Evolutionary conservation across 768 basidiomycete genomes (phyloP).

Genomic region (Kwoniella sp.): DNA sequence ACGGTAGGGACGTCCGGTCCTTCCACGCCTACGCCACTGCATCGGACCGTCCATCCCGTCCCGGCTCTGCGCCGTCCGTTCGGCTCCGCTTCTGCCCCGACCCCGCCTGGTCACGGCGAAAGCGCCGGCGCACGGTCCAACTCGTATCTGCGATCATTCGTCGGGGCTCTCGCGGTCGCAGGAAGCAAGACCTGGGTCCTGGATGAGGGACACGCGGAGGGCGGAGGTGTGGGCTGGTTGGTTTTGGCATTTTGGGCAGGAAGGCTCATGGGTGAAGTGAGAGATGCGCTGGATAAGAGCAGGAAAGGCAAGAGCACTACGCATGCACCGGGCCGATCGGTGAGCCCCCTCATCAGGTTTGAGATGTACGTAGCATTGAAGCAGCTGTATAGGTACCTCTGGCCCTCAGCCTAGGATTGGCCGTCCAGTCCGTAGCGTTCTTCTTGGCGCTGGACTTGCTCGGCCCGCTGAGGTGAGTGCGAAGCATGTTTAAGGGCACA

Average conservation of each 20-base stretch:
- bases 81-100: background rate
- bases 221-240: conserved; percentile 29
- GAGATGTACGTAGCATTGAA: too few relatives aligned
- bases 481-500: background rate
- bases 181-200: conserved; percentile 25
- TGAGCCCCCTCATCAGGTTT: background rate
- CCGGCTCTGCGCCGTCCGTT: conserved; percentile 4
- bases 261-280: conserved; percentile 13
- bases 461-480: conserved; percentile 21
- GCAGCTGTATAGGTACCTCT: too few relatives aligned
- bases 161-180: conserved; percentile 29
- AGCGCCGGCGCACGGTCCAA: conserved; percentile 2
- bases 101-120: background rate
- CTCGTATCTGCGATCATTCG: conserved; percentile 17
- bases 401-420: background rate
- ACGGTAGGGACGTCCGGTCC: too few relatives aligned
- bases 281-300: conserved; percentile 11
- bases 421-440: conserved; percentile 17
- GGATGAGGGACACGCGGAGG: conserved; percentile 1
- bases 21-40: conserved; percentile 12
- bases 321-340: background rate
- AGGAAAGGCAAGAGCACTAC: conserved; percentile 16
- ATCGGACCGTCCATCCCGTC: conserved; percentile 14
- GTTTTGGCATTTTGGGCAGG: conserved; percentile 28
- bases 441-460: conserved; percentile 6